Evolutionary conservation across 805 yeast species (phyloP).

Genomic region (Blastobotrys muscicola): DNA sequence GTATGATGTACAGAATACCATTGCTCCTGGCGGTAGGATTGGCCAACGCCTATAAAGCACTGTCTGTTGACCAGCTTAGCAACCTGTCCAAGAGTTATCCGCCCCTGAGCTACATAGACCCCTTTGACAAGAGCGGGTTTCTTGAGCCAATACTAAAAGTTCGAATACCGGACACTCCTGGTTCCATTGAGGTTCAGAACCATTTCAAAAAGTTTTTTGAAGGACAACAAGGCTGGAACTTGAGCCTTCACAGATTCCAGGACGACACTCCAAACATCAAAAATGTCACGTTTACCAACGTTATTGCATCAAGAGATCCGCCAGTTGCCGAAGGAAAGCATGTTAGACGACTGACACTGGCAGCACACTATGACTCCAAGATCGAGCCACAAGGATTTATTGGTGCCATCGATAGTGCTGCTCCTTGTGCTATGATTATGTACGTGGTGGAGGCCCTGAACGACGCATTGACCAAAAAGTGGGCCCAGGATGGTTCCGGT

Average conservation of each 20-base stretch:
- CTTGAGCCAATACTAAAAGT: slow-evolving; percentile 25
- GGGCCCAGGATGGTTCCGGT: slow-evolving; percentile 9
- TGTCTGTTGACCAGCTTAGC: not conserved
- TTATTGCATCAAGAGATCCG: slow-evolving; percentile 23
- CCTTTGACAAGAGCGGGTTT: slow-evolving; percentile 14
- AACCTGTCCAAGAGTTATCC: slow-evolving; percentile 6
- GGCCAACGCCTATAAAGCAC: not conserved
- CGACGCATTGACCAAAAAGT: slow-evolving; percentile 16
- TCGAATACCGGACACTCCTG: slow-evolving; percentile 36
- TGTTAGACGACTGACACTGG: slow-evolving; percentile 30
- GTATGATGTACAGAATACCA: not conserved
- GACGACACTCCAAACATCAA: slow-evolving; percentile 32
- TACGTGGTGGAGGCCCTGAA: slow-evolving; percentile 32
- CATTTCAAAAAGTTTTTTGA: slow-evolving; percentile 31
- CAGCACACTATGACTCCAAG: slow-evolving; percentile 51
- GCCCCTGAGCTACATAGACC: slow-evolving; percentile 11
- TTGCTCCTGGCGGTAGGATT: not conserved
- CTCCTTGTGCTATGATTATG: slow-evolving; percentile 44
- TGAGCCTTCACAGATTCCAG: slow-evolving; percentile 23
- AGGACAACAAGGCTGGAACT: slow-evolving; percentile 16
- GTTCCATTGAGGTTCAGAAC: slow-evolving; percentile 30
- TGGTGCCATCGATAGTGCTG: slow-evolving; percentile 54
- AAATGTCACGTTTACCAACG: slow-evolving; percentile 26
- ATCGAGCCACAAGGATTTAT: slow-evolving; percentile 42
- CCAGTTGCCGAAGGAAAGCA: slow-evolving; percentile 14